Conservation (phyloP, 2,329 filamentous ascomycete genomes). For the Colletotrichum nymphaeae region DNA sequence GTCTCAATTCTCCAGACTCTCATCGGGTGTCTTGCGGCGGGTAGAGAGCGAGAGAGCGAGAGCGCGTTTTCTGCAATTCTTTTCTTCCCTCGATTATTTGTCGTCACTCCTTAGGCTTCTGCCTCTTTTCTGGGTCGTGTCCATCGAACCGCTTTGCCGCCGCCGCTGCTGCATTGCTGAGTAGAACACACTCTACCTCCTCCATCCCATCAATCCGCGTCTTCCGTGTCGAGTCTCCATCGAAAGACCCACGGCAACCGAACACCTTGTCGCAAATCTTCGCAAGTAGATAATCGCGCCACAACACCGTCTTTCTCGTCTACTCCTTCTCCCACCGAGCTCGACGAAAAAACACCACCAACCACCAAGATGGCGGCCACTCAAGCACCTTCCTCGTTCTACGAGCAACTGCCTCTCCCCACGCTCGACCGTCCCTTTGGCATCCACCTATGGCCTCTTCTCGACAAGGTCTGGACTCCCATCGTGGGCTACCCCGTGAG, state of each 20-base stretch:
- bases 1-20: constrained; percentile 19
- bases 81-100: constrained; percentile 46
- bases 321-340: not conserved
- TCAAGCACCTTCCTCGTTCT: constrained; percentile 56
- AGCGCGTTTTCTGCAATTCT: constrained; percentile 38
- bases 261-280: constrained; percentile 15
- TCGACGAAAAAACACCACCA: constrained; percentile 5
- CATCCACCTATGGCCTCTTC: constrained; percentile 91
- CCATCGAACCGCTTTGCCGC: constrained; percentile 9
- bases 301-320: not conserved
- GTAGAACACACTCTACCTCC: constrained; percentile 1
- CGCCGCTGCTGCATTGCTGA: constrained; percentile 28
- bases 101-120: constrained; percentile 54
- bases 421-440: constrained; percentile 94
- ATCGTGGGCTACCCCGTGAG: constrained; percentile 85
- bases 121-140: constrained; percentile 32
- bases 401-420: constrained; percentile 73
- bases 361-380: constrained; percentile 50
- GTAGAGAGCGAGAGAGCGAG: constrained; percentile 21
- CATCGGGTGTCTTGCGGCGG: constrained; percentile 25
- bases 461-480: constrained; percentile 84
- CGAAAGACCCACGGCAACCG: constrained; percentile 32
- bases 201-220: constrained; percentile 32
- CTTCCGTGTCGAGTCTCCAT: constrained; percentile 38
- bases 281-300: constrained; percentile 17